Percentiles rank a stretch among this genome's conserved stretches.
Conservation (phyloP, 2,329 filamentous ascomycete genomes). For the Hymenoscyphus fraxineus region DNA sequence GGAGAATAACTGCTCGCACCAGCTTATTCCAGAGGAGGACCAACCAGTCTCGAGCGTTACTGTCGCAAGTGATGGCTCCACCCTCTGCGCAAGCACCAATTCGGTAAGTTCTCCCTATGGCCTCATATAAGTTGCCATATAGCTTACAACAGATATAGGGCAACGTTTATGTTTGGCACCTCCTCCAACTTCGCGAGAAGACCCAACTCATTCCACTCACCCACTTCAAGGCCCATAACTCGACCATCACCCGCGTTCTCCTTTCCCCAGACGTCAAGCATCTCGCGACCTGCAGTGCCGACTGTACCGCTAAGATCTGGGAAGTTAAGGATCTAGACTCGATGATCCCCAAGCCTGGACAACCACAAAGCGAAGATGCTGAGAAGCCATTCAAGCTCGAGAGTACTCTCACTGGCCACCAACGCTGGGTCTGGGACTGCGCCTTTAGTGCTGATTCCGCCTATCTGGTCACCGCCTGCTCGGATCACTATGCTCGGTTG, state of each 20-base stretch:
- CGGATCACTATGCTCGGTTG: constrained; percentile 68
- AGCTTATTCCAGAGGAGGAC: constrained; percentile 94
- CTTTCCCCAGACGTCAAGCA: constrained; percentile 73
- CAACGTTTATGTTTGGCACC: constrained; percentile 95
- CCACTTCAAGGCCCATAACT: constrained; percentile 67
- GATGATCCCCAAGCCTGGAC: constrained; percentile 34
- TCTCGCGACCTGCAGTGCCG: constrained; percentile 69
- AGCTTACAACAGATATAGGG: constrained; percentile 53
- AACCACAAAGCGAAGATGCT: constrained; percentile 38
- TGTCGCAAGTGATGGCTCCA: constrained; percentile 87
- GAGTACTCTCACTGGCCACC: constrained; percentile 66
- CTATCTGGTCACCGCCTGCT: constrained; percentile 71
- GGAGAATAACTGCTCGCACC: constrained; percentile 94
- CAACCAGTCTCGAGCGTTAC: constrained; percentile 92
- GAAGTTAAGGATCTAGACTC: constrained; percentile 70
- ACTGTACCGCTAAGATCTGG: constrained; percentile 93
- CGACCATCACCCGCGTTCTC: constrained; percentile 70
- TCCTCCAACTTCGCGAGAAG: constrained; percentile 67
- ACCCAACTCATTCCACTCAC: constrained; percentile 69
- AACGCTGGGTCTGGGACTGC: constrained; percentile 77
- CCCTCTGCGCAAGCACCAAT: constrained; percentile 92
- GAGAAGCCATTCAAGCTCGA: constrained; percentile 58
- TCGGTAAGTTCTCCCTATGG: constrained; percentile 50
- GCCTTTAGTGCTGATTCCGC: constrained; percentile 71
- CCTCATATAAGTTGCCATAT: not conserved